Percentiles rank a stretch among this genome's conserved stretches.
Conservation (phyloP, 306 rosid genomes). For the Carpinus fangiana region DNA sequence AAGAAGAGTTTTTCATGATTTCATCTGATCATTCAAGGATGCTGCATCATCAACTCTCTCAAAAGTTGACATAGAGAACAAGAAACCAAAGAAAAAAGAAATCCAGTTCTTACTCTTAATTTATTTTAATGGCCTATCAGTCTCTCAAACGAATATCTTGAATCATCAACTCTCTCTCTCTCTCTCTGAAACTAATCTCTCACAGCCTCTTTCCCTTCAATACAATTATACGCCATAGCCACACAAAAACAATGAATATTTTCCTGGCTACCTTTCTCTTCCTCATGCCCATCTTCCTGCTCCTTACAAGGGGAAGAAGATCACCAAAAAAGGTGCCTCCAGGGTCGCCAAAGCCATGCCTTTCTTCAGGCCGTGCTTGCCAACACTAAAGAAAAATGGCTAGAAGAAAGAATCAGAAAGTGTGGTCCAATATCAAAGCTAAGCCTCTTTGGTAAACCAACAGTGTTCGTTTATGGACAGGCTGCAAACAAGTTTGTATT, state of each 20-base stretch:
- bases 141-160: not conserved
- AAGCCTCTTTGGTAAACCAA: constrained; percentile 50
- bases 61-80: not conserved
- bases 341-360: constrained; percentile 68
- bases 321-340: constrained; percentile 58
- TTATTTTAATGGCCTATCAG: not conserved
- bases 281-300: constrained; percentile 45
- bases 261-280: constrained; percentile 34
- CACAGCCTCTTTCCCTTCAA: not conserved
- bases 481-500: constrained; percentile 49
- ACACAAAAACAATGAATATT: constrained; percentile 31
- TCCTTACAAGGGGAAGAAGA: constrained; percentile 42
- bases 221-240: not conserved
- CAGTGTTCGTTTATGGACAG: constrained; percentile 41
- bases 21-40: not conserved
- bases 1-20: too few species aligned
- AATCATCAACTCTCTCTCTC: not conserved
- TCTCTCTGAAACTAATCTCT: too few species aligned
- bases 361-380: constrained; percentile 57
- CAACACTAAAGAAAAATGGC: constrained; percentile 70
- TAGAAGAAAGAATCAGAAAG: constrained; percentile 30
- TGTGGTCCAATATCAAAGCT: constrained; percentile 50
- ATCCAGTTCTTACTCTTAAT: not conserved
- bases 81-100: not conserved
- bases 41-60: too few species aligned